These are phyloP conservation scores for Pyrus hybrid DNA, from an alignment of 331 rosid genomes.

Conservation along the genomic window DNA sequence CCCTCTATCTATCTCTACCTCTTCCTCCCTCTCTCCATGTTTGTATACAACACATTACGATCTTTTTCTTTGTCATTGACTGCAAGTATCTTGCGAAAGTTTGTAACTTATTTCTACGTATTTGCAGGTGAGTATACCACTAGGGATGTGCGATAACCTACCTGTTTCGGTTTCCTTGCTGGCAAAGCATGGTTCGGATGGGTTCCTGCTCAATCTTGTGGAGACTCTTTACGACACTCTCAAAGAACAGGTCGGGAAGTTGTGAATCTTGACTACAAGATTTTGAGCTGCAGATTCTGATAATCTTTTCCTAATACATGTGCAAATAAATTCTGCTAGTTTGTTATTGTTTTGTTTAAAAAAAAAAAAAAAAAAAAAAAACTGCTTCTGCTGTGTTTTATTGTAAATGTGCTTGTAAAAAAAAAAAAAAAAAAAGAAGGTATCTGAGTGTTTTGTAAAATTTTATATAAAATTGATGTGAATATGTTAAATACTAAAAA, in stretches of 20 bases:
- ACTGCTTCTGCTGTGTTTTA: too few relatives aligned
- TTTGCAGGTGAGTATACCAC: conserved; percentile 71
- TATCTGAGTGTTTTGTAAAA: too few relatives aligned
- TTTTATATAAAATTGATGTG: too few relatives aligned
- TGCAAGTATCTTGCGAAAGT: neutral
- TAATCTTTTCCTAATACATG: too few relatives aligned
- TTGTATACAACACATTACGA: neutral
- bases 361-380: too few relatives aligned
- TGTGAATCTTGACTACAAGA: neutral
- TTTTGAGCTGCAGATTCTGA: neutral
- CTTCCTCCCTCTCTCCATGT: neutral
- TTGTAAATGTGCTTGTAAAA: too few relatives aligned
- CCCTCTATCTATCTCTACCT: neutral
- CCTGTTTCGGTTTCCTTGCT: conserved; percentile 72
- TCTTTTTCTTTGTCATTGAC: neutral
- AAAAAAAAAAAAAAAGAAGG: too few relatives aligned
- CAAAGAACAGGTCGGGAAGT: conserved; percentile 23
- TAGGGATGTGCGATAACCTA: conserved; percentile 51
- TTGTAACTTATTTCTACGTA: neutral
- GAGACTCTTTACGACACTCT: conserved; percentile 49
- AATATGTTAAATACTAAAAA: too few relatives aligned
- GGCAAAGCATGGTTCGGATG: conserved; percentile 76
- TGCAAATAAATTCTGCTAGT: too few relatives aligned
- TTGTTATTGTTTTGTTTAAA: too few relatives aligned
- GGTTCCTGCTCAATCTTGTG: conserved; percentile 59